phyloP scores from a whole-genome alignment of 2,329 filamentous ascomycete genomes.

The Elsinoe arachidis region DNA sequence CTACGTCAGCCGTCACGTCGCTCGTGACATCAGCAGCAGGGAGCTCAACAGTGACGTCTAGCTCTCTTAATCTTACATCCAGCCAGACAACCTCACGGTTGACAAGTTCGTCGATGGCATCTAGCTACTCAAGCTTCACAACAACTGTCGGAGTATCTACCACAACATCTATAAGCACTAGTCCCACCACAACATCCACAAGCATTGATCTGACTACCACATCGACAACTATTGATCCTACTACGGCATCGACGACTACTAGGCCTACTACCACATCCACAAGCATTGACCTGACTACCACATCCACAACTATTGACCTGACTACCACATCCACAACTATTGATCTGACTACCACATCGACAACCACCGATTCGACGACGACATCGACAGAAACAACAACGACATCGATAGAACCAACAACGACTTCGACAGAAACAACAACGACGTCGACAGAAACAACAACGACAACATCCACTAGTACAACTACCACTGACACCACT shows the following conservation, averaged over 20 bases:
- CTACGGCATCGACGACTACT: background rate
- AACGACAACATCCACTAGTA: too few relatives aligned
- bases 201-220: background rate
- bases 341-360: background rate
- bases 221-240: background rate
- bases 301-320: background rate
- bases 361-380: background rate
- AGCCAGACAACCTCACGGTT: too few relatives aligned
- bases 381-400: background rate
- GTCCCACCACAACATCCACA: background rate
- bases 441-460: background rate
- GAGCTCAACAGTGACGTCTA: background rate
- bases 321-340: constrained; percentile 1
- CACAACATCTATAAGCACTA: background rate
- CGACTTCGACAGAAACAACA: background rate
- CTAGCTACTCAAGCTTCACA: too few relatives aligned
- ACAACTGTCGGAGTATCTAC: background rate
- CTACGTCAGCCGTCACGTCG: background rate
- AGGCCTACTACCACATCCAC: background rate
- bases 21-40: background rate
- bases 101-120: too few relatives aligned
- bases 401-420: background rate
- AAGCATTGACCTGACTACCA: background rate
- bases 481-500: background rate
- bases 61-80: background rate